Base-by-base conservation (phyloP, 2,329 filamentous ascomycete species). In the Aspergillus fijiensis region DNA sequence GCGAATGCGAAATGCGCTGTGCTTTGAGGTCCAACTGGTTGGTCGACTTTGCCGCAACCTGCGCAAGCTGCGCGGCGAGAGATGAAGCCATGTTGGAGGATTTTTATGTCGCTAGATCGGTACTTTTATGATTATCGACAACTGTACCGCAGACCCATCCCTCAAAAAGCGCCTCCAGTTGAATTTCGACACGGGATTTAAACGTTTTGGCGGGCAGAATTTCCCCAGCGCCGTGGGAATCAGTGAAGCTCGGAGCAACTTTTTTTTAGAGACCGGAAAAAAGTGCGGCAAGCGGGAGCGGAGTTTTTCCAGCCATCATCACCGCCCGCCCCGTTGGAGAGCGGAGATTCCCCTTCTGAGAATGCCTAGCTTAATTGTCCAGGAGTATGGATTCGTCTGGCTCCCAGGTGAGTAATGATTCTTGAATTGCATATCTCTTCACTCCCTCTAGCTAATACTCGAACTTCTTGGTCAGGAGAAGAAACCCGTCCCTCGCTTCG, bases 11-110 rank as follows among this genome's bases (percentile, higher is more conserved):
- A 62, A 90, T 87, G 77, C 92, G 94, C 80, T 97, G 92, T 70
- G 93, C 91, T 79, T 96, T 96, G 69, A 96, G 84, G 74, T 98
- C 91, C 71, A 98, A 86, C 68, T 94, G 89, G 74, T 93, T 89
- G 69, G 93, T 96, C 70, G 92, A 96, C 72, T 90, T 91, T 67
- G 90, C 88, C 69, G 93, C 91, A 74, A 99, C 93, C 74, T 91
- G 88, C 82, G 93, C 91, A 81, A 99, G 83, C 85, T 99, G 96
- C 81, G 91, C 88, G 79, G 94, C 90, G 69, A 99, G 89, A 73
- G 91, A 89, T 62, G 92, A 91, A 70, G 89, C 84, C 92, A 96
- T 96, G 60, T 60, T 76, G 71, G 62, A 59, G 49, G 14, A 51
- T 45, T 31, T 53, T 29, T 61, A 55, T 58, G 27, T 29, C 27